Evolutionary conservation across 306 rosid species (phyloP), one percentile per base, ranked within the genome.

Genomic region (Glycyrrhiza uralensis): DNA sequence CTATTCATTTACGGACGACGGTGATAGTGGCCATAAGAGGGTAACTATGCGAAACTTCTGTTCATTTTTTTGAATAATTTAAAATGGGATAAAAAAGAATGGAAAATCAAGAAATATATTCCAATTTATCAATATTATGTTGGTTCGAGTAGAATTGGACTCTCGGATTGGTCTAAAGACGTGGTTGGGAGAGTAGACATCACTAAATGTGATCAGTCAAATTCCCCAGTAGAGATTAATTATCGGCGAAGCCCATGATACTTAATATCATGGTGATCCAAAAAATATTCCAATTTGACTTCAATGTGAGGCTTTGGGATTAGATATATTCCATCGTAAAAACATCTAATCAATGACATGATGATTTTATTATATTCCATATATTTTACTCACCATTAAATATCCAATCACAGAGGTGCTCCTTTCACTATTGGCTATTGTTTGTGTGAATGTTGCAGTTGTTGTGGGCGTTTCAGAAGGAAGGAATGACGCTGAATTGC

Each of bases 381-480:
- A 29, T 32, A 3, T 59, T 32, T 17, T 23, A 9, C 14, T 32
- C 45, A 2, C 10, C 35, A 12, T 58, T 29, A 2, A 12, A 29
- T 32, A 14, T 58, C 7, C 2, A 0, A 30, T 15, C 12, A 61
- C 19, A 0, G 3, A 24, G 38, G n/a, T 26, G n/a, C 24, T 47
- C 7, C 24, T 60, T 33, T 60, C 26, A n/a, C 39, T 68, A 7
- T 45, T 61, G 20, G 36, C n/a, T 12, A 9, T 36, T 65, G 50
- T 10, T 62, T 22, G 24, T 23, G n/a, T 68, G 56, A 73, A 47
- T 69, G 68, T 76, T 35, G 71, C 78, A 94, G 95, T 84, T 91
- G 81, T 89, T 91, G 0, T 94, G 97, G 99, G 87, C 95, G 4
- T 94, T 91, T 82, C 87, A 89, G 76, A 94, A 87, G 78, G 96